A percentile compares a stretch with the other conserved stretches of the same genome.
phyloP scores from a whole-genome alignment of 495 filamentous ascomycete genomes.

The Penicillium maclennaniae region DNA sequence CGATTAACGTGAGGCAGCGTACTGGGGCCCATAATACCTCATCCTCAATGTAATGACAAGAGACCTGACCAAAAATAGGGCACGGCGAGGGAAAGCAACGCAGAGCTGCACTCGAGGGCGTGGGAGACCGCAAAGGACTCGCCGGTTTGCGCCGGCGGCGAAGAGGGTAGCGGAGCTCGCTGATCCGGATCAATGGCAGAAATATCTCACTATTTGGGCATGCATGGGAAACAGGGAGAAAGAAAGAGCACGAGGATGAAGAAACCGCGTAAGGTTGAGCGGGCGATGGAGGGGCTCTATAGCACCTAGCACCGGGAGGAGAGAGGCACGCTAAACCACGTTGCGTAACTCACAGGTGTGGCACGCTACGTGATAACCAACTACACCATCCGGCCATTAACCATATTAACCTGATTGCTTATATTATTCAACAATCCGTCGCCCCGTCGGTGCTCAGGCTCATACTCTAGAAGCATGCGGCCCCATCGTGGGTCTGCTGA shows the following conservation, averaged over 20 bases:
- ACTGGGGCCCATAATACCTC: slow-evolving; percentile 1
- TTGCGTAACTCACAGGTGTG: too few relatives aligned
- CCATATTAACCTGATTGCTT: too few relatives aligned
- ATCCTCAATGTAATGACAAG: not conserved
- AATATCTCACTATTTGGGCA: slow-evolving; percentile 1
- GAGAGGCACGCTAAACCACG: slow-evolving; percentile 7
- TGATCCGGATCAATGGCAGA: slow-evolving; percentile 12
- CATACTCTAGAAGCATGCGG: too few relatives aligned
- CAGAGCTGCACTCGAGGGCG: not conserved
- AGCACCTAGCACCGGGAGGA: slow-evolving; percentile 6
- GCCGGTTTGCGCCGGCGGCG: not conserved
- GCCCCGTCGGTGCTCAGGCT: too few relatives aligned
- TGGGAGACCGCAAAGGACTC: not conserved
- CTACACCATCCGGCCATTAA: too few relatives aligned
- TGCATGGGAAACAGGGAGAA: slow-evolving; percentile 1
- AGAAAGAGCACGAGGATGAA: slow-evolving; percentile 5
- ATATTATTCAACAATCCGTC: too few relatives aligned
- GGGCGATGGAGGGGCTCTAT: slow-evolving; percentile 12
- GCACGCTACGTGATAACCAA: too few relatives aligned
- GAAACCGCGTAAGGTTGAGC: slow-evolving; percentile 4
- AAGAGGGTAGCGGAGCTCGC: slow-evolving; percentile 4
- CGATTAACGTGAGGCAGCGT: not conserved
- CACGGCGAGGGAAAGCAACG: not conserved
- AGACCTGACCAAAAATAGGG: slow-evolving; percentile 1
- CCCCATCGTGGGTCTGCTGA: too few relatives aligned